These are phyloP conservation scores for Phaffia tasmanica DNA, from an alignment of 768 basidiomycete genomes.

Conservation along the genomic window DNA sequence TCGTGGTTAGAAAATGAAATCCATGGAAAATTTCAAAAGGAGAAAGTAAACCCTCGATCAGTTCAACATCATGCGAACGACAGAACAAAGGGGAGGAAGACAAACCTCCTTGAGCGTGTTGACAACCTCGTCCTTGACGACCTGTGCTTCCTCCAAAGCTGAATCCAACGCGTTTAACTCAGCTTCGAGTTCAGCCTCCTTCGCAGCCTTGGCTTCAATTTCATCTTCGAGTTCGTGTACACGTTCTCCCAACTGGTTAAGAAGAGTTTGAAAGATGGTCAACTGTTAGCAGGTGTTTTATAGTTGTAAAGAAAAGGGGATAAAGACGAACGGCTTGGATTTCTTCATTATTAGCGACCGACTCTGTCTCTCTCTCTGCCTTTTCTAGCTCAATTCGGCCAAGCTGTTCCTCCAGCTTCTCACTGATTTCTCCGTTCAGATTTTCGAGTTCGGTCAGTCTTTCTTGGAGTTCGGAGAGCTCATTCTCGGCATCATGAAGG, in stretches of 20 bases:
- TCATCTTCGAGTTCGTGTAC: slow-evolving; percentile 75
- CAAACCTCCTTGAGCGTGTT: slow-evolving; percentile 69
- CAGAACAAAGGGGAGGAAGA: neutral
- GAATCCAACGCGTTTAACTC: slow-evolving; percentile 43
- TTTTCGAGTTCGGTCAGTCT: slow-evolving; percentile 24
- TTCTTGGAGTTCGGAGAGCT: slow-evolving; percentile 18
- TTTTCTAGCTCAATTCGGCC: slow-evolving; percentile 62
- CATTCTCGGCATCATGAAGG: slow-evolving; percentile 58
- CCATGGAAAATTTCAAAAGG: neutral
- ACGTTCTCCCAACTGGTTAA: slow-evolving; percentile 46
- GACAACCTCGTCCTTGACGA: slow-evolving; percentile 59
- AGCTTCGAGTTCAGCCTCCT: slow-evolving; percentile 43
- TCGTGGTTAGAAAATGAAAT: neutral
- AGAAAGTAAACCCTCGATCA: neutral
- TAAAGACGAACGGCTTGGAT: slow-evolving; percentile 53
- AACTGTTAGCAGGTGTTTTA: neutral
- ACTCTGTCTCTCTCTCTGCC: slow-evolving; percentile 67
- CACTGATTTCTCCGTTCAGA: slow-evolving; percentile 15
- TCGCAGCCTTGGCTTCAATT: slow-evolving; percentile 46
- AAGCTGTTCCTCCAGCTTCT: slow-evolving; percentile 26
- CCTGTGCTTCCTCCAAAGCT: slow-evolving; percentile 47
- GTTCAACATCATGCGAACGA: neutral
- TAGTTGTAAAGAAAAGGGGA: too few relatives aligned
- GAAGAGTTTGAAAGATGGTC: neutral
- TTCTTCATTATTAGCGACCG: slow-evolving; percentile 59